Percentiles rank a stretch among this genome's conserved stretches.
Conservation (phyloP, 495 filamentous ascomycete genomes). For the Lophiotrema nucula region DNA sequence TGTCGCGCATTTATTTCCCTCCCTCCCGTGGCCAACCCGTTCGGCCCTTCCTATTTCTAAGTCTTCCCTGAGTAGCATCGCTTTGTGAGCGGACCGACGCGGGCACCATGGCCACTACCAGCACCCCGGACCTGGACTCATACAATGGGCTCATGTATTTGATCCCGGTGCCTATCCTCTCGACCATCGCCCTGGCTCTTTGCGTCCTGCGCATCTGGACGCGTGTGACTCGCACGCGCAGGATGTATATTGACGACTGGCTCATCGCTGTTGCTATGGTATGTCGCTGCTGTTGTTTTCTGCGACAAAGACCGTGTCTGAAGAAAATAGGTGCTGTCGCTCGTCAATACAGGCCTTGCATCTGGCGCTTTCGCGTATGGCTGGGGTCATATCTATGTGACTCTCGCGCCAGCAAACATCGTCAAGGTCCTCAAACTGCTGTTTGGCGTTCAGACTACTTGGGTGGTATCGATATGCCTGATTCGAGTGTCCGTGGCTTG, state of each 20-base stretch:
- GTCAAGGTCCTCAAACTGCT: conserved; percentile 12
- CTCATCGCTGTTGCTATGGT: conserved; percentile 7
- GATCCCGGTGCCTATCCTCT: not conserved
- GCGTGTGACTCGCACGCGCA: not conserved
- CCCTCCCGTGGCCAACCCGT: not conserved
- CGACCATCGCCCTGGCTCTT: conserved; percentile 1
- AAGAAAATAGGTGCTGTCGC: conserved; percentile 4
- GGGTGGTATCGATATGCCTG: conserved; percentile 13
- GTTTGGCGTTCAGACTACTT: conserved; percentile 16
- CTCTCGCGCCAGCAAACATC: conserved; percentile 1
- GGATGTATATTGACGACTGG: conserved; percentile 13
- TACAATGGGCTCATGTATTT: not conserved
- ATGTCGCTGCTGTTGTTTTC: not conserved
- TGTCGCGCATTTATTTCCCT: not conserved
- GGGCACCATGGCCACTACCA: not conserved
- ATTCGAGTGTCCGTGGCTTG: conserved; percentile 13
- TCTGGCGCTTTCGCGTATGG: conserved; percentile 1
- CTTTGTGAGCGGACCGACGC: too few species aligned
- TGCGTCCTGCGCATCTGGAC: conserved; percentile 4
- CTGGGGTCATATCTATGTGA: conserved; percentile 4
- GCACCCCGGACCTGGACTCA: not conserved
- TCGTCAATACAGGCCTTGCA: conserved; percentile 1
- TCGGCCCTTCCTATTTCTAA: not conserved
- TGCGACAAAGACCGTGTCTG: not conserved
- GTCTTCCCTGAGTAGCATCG: too few species aligned